Percentiles rank a stretch among this genome's conserved stretches.
Conservation (phyloP, 352 stramenopile genomes). For the Globisporangium emineosum region DNA sequence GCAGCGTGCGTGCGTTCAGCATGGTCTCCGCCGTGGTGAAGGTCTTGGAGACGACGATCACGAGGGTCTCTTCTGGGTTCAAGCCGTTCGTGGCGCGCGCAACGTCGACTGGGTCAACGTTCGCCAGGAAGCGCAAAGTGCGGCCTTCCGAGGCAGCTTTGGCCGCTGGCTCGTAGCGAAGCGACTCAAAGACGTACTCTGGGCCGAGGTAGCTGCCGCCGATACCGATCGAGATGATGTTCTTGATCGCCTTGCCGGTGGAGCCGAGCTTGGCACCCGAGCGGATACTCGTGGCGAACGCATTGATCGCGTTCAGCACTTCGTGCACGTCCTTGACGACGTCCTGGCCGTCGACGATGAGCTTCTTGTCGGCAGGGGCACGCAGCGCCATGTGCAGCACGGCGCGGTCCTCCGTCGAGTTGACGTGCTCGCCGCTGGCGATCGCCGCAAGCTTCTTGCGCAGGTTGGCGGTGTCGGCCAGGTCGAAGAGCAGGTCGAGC, state of each 20-base stretch:
- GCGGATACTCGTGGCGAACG: slow-evolving; percentile 91
- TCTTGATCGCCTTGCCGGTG: slow-evolving; percentile 94
- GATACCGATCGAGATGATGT: slow-evolving; percentile 97
- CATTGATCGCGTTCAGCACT: slow-evolving; percentile 93
- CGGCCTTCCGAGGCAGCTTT: slow-evolving; percentile 83
- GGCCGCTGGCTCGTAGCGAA: slow-evolving; percentile 82
- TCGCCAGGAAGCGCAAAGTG: slow-evolving; percentile 95
- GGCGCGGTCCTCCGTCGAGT: slow-evolving; percentile 94
- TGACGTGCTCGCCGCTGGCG: slow-evolving; percentile 92
- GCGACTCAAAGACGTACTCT: slow-evolving; percentile 96
- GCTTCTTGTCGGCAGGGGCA: slow-evolving; percentile 70
- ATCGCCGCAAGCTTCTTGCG: slow-evolving; percentile 90
- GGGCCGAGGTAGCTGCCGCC: slow-evolving; percentile 95
- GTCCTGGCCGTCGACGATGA: slow-evolving; percentile 94
- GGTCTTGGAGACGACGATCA: slow-evolving; percentile 98
- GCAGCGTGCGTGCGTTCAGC: slow-evolving; percentile 96
- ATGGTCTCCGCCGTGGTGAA: slow-evolving; percentile 99
- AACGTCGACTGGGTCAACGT: slow-evolving; percentile 98
- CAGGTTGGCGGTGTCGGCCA: slow-evolving; percentile 88
- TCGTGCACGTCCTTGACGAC: slow-evolving; percentile 95
- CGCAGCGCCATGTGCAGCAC: slow-evolving; percentile 97
- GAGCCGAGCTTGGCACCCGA: slow-evolving; percentile 82
- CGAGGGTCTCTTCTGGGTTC: slow-evolving; percentile 94
- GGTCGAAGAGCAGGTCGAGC: slow-evolving; percentile 90
- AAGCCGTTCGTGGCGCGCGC: slow-evolving; percentile 87